These are phyloP conservation scores for Diaporthe amygdali DNA, from an alignment of 2,329 filamentous ascomycete genomes.

Conservation along the genomic window DNA sequence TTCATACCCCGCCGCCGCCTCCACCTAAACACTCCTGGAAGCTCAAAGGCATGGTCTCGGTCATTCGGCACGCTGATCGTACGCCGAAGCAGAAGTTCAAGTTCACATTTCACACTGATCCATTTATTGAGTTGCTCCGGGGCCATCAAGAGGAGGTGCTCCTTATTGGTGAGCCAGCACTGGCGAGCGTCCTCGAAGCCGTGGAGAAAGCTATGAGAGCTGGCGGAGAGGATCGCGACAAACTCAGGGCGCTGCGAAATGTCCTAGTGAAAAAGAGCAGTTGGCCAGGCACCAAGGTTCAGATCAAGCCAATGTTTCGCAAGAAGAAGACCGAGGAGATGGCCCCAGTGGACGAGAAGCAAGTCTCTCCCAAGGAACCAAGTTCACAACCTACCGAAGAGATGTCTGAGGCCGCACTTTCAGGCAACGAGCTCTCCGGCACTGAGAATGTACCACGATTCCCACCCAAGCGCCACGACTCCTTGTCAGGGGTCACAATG, in stretches of 20 bases:
- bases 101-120: constrained; percentile 96
- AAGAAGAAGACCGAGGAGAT: constrained; percentile 76
- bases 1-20: constrained; percentile 66
- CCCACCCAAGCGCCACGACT: constrained; percentile 74
- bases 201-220: constrained; percentile 81
- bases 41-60: constrained; percentile 94
- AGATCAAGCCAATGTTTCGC: constrained; percentile 99
- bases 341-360: constrained; percentile 41
- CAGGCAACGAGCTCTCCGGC: constrained; percentile 4
- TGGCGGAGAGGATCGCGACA: constrained; percentile 82
- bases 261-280: constrained; percentile 90
- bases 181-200: constrained; percentile 87
- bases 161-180: constrained; percentile 86
- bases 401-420: constrained; percentile 16
- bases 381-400: constrained; percentile 29
- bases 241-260: constrained; percentile 84
- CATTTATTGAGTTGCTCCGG: constrained; percentile 92
- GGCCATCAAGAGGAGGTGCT: constrained; percentile 97
- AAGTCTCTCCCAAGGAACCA: constrained; percentile 37
- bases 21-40: constrained; percentile 95
- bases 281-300: constrained; percentile 96
- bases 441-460: constrained; percentile 39
- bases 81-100: constrained; percentile 99
- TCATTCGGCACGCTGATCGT: constrained; percentile 94
- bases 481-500: constrained; percentile 86